Evolutionary conservation across 441 rosid species (phyloP).

Genomic region (Erodium texanum): DNA sequence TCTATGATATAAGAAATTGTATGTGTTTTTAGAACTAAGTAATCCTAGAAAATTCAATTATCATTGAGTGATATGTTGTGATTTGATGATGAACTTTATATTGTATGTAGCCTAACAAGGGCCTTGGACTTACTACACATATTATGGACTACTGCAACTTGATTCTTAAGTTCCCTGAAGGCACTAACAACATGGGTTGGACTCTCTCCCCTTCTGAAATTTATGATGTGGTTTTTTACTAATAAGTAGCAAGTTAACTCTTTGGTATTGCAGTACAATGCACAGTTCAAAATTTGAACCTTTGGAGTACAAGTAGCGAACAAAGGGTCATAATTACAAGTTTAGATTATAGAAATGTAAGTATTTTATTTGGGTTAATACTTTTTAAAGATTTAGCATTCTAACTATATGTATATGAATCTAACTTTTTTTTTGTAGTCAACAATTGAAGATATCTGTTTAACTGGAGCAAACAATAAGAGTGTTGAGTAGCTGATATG

Average conservation of each 20-base stretch:
- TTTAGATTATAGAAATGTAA: too few species aligned
- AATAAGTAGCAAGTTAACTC: constrained; percentile 6
- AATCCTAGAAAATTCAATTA: not conserved
- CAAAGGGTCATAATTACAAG: too few species aligned
- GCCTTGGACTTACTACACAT: constrained; percentile 75
- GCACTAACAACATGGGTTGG: constrained; percentile 96
- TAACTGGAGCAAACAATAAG: too few species aligned
- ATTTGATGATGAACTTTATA: constrained; percentile 3
- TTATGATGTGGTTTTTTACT: not conserved
- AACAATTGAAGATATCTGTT: too few species aligned
- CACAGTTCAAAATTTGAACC: constrained; percentile 80
- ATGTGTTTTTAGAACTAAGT: not conserved
- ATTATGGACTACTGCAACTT: constrained; percentile 69
- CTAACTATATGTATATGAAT: too few species aligned
- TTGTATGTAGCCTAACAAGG: constrained; percentile 63
- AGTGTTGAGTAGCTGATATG: too few species aligned
- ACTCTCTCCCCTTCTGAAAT: constrained; percentile 14
- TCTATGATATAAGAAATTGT: not conserved
- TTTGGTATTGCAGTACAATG: constrained; percentile 58
- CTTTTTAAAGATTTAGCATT: too few species aligned
- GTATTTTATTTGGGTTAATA: too few species aligned
- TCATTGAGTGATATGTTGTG: not conserved
- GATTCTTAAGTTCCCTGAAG: constrained; percentile 76
- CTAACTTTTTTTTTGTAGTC: too few species aligned
- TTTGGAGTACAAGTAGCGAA: constrained; percentile 77